Percentiles rank a stretch among this genome's conserved stretches.
phyloP scores from a whole-genome alignment of 345 rosid species.

The Euphorbia tirucalli region DNA sequence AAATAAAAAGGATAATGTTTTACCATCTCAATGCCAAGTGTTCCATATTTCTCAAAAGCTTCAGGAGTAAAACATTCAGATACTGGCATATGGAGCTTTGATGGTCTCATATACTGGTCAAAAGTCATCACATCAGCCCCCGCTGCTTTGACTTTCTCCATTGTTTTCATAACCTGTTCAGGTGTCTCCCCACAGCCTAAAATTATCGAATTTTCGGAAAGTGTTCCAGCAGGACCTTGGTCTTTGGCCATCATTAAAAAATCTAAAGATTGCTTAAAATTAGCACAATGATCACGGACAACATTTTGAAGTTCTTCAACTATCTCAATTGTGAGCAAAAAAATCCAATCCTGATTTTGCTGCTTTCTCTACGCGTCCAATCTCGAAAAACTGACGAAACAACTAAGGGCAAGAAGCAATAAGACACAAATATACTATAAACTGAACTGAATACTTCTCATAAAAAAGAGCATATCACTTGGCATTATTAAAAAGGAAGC shows the following conservation, averaged over 20 bases:
- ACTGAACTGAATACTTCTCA: neutral
- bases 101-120: constrained; percentile 98
- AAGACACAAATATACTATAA: neutral
- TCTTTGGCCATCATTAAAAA: constrained; percentile 87
- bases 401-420: constrained; percentile 11
- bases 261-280: constrained; percentile 88
- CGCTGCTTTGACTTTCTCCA: constrained; percentile 96
- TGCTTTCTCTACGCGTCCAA: constrained; percentile 74
- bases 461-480: neutral
- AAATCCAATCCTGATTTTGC: constrained; percentile 86
- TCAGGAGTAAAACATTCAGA: constrained; percentile 92
- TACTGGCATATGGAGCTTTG: constrained; percentile 95
- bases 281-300: constrained; percentile 95
- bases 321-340: constrained; percentile 95
- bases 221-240: constrained; percentile 70
- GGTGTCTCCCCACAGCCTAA: constrained; percentile 98
- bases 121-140: constrained; percentile 99
- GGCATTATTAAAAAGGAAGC: no score
- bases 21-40: constrained; percentile 97
- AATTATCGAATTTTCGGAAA: constrained; percentile 93
- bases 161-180: constrained; percentile 79
- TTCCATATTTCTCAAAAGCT: constrained; percentile 81
- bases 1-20: constrained; percentile 3
- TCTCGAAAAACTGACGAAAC: constrained; percentile 72
- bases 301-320: constrained; percentile 90